phyloP scores from a whole-genome alignment of 139 green algal species.

The Ostreobium quekettii region DNA sequence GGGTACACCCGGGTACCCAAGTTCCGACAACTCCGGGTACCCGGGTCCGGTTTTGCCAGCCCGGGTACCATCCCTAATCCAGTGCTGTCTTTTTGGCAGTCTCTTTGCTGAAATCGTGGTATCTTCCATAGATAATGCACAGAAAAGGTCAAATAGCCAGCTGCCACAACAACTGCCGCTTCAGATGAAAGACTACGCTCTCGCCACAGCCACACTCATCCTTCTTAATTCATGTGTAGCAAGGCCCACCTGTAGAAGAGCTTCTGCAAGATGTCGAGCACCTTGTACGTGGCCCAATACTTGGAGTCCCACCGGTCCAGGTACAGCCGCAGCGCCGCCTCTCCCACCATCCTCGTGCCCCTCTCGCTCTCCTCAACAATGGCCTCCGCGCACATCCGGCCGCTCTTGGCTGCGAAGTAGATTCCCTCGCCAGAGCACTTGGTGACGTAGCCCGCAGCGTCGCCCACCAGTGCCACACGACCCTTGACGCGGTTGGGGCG shows the following conservation, averaged over 20 bases:
- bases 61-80: too few species aligned
- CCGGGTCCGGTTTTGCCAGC: too few species aligned
- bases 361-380: constrained; percentile 72
- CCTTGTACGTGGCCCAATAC: constrained; percentile 99
- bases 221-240: too few species aligned
- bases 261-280: constrained; percentile 99
- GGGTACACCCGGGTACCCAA: too few species aligned
- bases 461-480: constrained; percentile 84
- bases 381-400: constrained; percentile 93
- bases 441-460: constrained; percentile 95
- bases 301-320: constrained; percentile 95
- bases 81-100: too few species aligned
- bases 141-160: too few species aligned
- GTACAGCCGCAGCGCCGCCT: constrained; percentile 85
- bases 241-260: constrained; percentile 68
- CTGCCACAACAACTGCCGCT: too few species aligned
- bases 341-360: constrained; percentile 78
- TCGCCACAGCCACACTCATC: too few species aligned
- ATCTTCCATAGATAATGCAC: too few species aligned
- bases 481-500: constrained; percentile 69
- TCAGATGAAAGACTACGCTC: too few species aligned
- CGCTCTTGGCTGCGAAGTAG: constrained; percentile 98
- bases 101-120: too few species aligned
- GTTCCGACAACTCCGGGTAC: too few species aligned
- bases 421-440: constrained; percentile 97